Percentiles rank a stretch among this genome's conserved stretches.
These are phyloP conservation scores for Mycena galericulata DNA, from an alignment of 768 basidiomycete species.

Conservation along the genomic window DNA sequence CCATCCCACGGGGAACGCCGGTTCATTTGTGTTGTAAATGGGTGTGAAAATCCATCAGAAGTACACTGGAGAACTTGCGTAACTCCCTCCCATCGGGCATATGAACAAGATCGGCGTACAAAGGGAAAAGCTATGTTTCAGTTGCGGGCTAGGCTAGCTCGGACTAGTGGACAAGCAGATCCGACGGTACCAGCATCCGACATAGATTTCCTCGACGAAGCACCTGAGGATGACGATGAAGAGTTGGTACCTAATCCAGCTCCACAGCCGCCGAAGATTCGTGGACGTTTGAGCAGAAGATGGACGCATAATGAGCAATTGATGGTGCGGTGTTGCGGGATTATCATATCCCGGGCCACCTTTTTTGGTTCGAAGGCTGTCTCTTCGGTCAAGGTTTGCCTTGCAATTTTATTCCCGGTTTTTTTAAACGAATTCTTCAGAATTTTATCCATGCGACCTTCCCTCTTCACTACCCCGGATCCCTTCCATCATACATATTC, in stretches of 20 bases:
- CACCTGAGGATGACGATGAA: background rate
- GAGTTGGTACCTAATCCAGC: background rate
- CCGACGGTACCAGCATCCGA: background rate
- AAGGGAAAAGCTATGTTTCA: conserved; percentile 14
- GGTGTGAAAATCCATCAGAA: background rate
- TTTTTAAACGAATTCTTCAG: background rate
- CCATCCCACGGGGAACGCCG: conserved; percentile 8
- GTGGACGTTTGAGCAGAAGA: conserved; percentile 5
- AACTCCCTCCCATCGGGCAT: background rate
- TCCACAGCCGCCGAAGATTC: background rate
- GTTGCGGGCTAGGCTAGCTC: conserved; percentile 1
- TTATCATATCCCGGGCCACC: conserved; percentile 7
- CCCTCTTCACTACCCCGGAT: conserved; percentile 10
- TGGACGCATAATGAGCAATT: conserved; percentile 24
- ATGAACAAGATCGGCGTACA: background rate
- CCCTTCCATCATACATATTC: too few relatives aligned
- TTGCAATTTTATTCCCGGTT: background rate
- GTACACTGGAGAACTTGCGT: conserved; percentile 7
- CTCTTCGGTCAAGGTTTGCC: conserved; percentile 5
- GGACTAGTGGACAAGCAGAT: background rate
- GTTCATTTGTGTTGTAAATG: conserved; percentile 2
- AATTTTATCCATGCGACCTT: conserved; percentile 16
- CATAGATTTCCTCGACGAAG: conserved; percentile 14
- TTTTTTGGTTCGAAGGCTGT: conserved; percentile 16
- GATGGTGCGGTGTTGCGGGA: conserved; percentile 6